A percentile compares a stretch with the other conserved stretches of the same genome.
Evolutionary conservation across 2,329 filamentous ascomycete genomes (phyloP).

Genomic region (Fusarium guadeloupense): DNA sequence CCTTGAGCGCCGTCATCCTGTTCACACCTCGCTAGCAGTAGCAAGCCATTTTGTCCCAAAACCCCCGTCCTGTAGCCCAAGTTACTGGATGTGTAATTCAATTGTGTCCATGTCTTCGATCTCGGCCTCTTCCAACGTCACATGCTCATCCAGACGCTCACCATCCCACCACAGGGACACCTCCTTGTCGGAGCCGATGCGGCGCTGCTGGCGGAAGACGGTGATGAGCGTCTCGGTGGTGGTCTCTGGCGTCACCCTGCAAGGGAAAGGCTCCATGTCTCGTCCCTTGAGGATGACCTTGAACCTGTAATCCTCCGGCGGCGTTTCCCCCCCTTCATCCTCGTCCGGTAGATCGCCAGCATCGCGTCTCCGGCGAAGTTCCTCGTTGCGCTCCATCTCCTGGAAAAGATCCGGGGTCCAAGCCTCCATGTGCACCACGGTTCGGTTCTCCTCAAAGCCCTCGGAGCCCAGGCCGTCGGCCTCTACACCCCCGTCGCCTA

Average conservation of each 20-base stretch:
- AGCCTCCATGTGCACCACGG: slow-evolving; percentile 77
- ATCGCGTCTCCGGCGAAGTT: slow-evolving; percentile 56
- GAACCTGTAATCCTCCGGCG: slow-evolving; percentile 50
- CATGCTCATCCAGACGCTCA: slow-evolving; percentile 70
- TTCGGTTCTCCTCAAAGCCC: slow-evolving; percentile 77
- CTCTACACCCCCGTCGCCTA: slow-evolving; percentile 54
- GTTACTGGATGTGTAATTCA: slow-evolving; percentile 66
- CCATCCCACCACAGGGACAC: slow-evolving; percentile 79
- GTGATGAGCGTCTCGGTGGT: slow-evolving; percentile 69
- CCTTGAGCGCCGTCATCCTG: slow-evolving; percentile 27
- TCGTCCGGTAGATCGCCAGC: slow-evolving; percentile 53
- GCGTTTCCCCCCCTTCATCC: slow-evolving; percentile 40
- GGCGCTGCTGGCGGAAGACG: slow-evolving; percentile 66
- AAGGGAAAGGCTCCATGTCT: slow-evolving; percentile 59
- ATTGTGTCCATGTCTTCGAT: slow-evolving; percentile 79
- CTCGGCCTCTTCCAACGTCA: slow-evolving; percentile 71
- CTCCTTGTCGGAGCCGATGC: slow-evolving; percentile 60
- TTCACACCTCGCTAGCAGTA: neutral
- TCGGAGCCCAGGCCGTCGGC: slow-evolving; percentile 49
- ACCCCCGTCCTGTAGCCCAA: neutral
- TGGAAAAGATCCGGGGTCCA: slow-evolving; percentile 74
- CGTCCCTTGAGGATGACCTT: slow-evolving; percentile 64
- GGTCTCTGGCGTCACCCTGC: slow-evolving; percentile 64
- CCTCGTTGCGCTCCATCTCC: slow-evolving; percentile 58
- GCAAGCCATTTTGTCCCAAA: slow-evolving; percentile 4